These are phyloP conservation scores for Mariannaea sp. DNA, from an alignment of 2,329 filamentous ascomycete species.

Conservation along the genomic window DNA sequence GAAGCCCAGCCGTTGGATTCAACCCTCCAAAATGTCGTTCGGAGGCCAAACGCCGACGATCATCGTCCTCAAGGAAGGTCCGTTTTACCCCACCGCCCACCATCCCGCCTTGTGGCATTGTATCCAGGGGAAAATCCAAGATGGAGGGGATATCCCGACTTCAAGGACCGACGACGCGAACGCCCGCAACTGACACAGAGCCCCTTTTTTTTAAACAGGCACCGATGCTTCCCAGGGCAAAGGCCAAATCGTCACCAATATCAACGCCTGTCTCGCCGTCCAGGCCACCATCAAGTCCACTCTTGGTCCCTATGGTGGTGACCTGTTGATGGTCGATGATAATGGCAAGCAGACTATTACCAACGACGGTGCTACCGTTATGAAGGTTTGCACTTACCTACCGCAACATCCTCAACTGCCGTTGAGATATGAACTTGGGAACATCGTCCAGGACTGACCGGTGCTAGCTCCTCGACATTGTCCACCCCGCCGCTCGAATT, in stretches of 20 bases:
- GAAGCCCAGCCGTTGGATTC: conserved; percentile 16
- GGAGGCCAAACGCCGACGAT: conserved; percentile 97
- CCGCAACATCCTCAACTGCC: background rate
- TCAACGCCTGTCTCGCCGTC: conserved; percentile 96
- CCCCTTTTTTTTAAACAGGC: conserved; percentile 57
- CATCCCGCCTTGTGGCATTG: conserved; percentile 32
- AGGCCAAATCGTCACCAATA: conserved; percentile 95
- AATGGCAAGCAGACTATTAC: conserved; percentile 98
- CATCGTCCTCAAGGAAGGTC: conserved; percentile 96
- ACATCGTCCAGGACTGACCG: conserved; percentile 6
- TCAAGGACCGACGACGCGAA: conserved; percentile 8
- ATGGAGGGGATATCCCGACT: conserved; percentile 15
- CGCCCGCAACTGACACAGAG: conserved; percentile 15
- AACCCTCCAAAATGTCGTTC: conserved; percentile 79
- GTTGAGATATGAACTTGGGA: background rate
- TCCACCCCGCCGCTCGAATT: conserved; percentile 95
- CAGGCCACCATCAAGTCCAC: conserved; percentile 96
- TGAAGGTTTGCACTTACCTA: conserved; percentile 71
- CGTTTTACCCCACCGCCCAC: conserved; percentile 54
- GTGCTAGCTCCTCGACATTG: conserved; percentile 89
- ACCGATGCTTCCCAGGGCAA: conserved; percentile 98
- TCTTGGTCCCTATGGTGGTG: conserved; percentile 93
- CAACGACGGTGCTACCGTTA: conserved; percentile 98
- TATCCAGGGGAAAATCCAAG: conserved; percentile 25
- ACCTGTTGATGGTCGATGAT: conserved; percentile 91